Evolutionary conservation across 108 stramenopile species (phyloP).

Genomic region (Nitzschia sp.): DNA sequence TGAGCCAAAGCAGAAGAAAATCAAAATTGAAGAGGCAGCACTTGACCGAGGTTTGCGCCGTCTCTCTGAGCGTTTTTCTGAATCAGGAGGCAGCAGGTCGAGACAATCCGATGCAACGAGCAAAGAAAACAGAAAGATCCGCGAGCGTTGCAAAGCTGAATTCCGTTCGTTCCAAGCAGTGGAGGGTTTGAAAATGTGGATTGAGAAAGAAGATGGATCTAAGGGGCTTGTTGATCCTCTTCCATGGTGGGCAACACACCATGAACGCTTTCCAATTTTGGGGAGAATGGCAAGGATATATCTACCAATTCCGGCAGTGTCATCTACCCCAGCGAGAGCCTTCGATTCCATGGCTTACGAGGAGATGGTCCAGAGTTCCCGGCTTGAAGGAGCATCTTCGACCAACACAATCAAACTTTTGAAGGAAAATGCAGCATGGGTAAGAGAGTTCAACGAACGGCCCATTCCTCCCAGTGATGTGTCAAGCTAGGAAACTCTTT

Average conservation of each 20-base stretch:
- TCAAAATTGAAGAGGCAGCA: background rate
- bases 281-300: background rate
- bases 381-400: background rate
- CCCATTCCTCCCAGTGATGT: background rate
- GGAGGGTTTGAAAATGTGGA: constrained; percentile 8
- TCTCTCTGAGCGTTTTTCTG: constrained; percentile 6
- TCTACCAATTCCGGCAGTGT: constrained; percentile 10
- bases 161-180: background rate
- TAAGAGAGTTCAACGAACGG: background rate
- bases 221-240: constrained; percentile 6
- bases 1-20: background rate
- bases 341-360: background rate
- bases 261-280: constrained; percentile 6
- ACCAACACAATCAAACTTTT: constrained; percentile 1
- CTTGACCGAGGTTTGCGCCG: background rate
- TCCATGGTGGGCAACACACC: constrained; percentile 5
- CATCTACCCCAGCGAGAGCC: background rate
- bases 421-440: constrained; percentile 13
- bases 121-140: background rate
- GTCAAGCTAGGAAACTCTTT: too few relatives aligned
- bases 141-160: constrained; percentile 1
- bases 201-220: constrained; percentile 4
- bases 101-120: background rate
- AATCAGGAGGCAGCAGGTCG: background rate
- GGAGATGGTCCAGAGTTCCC: background rate